phyloP scores from a whole-genome alignment of 169 alveolate species.

The Plasmodium relictum region DNA sequence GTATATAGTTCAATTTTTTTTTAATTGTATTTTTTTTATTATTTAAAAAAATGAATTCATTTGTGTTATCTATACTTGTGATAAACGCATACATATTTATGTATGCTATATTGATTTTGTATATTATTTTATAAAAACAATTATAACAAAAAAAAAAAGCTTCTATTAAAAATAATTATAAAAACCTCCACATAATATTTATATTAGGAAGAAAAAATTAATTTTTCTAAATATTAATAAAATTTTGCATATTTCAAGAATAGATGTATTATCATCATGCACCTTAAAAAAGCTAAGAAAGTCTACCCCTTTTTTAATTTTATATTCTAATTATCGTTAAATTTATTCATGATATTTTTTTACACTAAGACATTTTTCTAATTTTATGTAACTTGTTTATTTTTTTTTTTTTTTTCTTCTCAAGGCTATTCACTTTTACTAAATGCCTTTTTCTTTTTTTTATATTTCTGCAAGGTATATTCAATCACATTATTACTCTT shows the following conservation, averaged over 20 bases:
- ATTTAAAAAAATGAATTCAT: slow-evolving; percentile 18
- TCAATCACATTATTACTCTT: background rate
- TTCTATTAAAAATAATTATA: background rate
- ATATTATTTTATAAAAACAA: slow-evolving; percentile 8
- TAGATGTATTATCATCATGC: background rate
- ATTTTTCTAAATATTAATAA: background rate
- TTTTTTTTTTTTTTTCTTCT: background rate
- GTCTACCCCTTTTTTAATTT: background rate
- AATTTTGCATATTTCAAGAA: background rate
- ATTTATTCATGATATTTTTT: background rate
- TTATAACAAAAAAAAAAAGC: slow-evolving; percentile 5
- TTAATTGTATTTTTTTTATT: slow-evolving; percentile 1
- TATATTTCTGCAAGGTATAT: too few species aligned
- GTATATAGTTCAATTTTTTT: background rate
- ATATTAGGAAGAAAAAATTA: background rate
- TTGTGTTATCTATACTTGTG: slow-evolving; percentile 19
- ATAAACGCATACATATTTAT: background rate
- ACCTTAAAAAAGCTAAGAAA: background rate
- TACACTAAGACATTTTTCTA: background rate
- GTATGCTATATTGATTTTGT: background rate
- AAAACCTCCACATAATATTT: background rate
- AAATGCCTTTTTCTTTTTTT: background rate
- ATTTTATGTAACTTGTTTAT: background rate
- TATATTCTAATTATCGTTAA: background rate
- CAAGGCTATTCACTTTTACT: background rate